Conservation (phyloP, 164 flowering plant species). For the Macadamia integrifolia region DNA sequence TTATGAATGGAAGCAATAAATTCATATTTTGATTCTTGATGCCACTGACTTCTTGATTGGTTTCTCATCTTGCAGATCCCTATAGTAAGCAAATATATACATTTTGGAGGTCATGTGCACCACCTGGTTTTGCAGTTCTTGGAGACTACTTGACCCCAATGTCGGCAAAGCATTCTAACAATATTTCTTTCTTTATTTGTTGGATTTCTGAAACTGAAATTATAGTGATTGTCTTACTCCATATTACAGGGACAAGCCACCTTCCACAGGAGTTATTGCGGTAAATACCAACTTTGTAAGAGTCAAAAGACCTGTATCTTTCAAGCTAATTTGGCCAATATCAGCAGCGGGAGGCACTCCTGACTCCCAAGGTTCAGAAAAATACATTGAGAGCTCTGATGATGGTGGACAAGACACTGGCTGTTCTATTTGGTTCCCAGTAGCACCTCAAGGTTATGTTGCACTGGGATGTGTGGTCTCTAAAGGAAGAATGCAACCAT, state of each 20-base stretch:
- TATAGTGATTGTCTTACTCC: constrained; percentile 10
- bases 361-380: constrained; percentile 13
- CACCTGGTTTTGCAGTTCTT: constrained; percentile 89
- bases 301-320: constrained; percentile 79
- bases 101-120: constrained; percentile 94
- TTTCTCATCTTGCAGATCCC: constrained; percentile 40
- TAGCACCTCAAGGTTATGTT: constrained; percentile 89
- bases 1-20: neutral
- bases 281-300: constrained; percentile 66
- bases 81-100: constrained; percentile 54
- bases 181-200: neutral
- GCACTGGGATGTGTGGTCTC: constrained; percentile 94
- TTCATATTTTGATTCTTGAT: neutral
- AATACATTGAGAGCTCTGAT: no score
- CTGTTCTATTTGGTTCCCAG: constrained; percentile 93
- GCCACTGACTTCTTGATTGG: constrained; percentile 5
- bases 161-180: constrained; percentile 39
- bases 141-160: constrained; percentile 95
- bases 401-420: constrained; percentile 16
- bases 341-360: constrained; percentile 19
- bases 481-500: constrained; percentile 1
- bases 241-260: constrained; percentile 81
- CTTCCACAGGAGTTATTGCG: constrained; percentile 82
- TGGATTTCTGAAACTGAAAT: neutral
- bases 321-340: constrained; percentile 68